Percentiles rank a stretch among this genome's conserved stretches.
Conservation (phyloP, 805 yeast species). For the Wickerhamomyces ciferrii region DNA sequence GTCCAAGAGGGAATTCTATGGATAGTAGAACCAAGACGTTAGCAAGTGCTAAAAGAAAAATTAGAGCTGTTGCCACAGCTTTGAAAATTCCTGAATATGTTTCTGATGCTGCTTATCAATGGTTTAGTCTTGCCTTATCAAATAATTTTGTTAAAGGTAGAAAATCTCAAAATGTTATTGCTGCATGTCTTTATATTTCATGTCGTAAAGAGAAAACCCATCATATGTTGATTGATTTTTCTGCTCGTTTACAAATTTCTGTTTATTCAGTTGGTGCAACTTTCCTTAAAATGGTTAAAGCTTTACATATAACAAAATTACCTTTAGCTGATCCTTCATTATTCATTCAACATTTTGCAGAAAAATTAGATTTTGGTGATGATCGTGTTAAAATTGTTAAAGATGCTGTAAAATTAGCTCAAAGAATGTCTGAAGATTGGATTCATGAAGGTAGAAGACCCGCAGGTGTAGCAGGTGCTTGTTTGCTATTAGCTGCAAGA, state of each 20-base stretch:
- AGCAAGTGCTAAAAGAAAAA: constrained; percentile 74
- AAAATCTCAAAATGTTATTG: constrained; percentile 89
- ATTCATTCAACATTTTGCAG: constrained; percentile 91
- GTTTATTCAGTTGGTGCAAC: constrained; percentile 97
- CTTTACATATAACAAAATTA: constrained; percentile 65
- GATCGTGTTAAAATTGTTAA: constrained; percentile 68
- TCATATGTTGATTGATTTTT: constrained; percentile 94
- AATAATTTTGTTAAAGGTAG: constrained; percentile 96
- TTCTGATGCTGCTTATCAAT: constrained; percentile 79
- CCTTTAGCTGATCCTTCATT: constrained; percentile 94
- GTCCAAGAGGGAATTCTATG: constrained; percentile 63
- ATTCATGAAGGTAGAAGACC: constrained; percentile 96
- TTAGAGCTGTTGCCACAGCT: constrained; percentile 75
- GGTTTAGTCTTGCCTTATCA: constrained; percentile 84
- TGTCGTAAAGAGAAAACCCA: constrained; percentile 89
- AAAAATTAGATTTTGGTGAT: constrained; percentile 75
- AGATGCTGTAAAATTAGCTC: constrained; percentile 85
- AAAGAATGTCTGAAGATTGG: constrained; percentile 93
- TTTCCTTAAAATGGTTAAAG: constrained; percentile 86
- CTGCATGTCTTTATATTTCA: constrained; percentile 91
- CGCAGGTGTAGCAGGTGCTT: constrained; percentile 98
- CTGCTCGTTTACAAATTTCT: constrained; percentile 82
- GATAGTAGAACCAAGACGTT: constrained; percentile 90
- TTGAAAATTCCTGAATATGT: constrained; percentile 79
- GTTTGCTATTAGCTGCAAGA: constrained; percentile 86